phyloP scores from a whole-genome alignment of 208 protist species.

The Zelonia costaricensis region DNA sequence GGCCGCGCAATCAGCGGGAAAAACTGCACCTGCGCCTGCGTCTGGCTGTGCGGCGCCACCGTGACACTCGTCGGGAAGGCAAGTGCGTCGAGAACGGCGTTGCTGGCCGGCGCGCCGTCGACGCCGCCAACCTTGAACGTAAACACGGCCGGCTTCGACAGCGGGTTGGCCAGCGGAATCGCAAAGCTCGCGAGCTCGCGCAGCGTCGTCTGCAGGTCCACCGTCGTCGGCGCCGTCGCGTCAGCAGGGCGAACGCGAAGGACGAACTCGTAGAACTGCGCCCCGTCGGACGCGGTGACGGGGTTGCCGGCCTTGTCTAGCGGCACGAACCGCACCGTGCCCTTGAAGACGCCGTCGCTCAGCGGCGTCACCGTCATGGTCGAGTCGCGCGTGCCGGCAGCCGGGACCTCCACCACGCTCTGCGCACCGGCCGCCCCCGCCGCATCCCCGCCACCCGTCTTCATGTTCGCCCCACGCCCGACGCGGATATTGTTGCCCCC shows the following conservation, averaged over 20 bases:
- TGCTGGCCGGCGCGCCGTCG: slow-evolving; percentile 18
- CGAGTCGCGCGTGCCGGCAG: slow-evolving; percentile 64
- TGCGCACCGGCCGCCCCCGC: not conserved
- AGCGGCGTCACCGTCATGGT: slow-evolving; percentile 75
- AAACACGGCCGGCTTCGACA: slow-evolving; percentile 73
- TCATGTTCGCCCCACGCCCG: slow-evolving; percentile 54
- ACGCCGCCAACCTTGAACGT: slow-evolving; percentile 54
- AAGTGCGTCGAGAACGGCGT: slow-evolving; percentile 33
- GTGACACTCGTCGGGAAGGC: slow-evolving; percentile 54
- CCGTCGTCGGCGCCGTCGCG: slow-evolving; percentile 22
- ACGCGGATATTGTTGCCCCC: not conserved
- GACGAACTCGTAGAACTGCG: slow-evolving; percentile 86
- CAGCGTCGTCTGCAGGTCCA: slow-evolving; percentile 82
- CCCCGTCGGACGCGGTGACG: slow-evolving; percentile 43
- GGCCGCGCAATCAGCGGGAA: slow-evolving; percentile 85
- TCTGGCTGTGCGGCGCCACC: slow-evolving; percentile 63
- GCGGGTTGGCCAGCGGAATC: slow-evolving; percentile 91
- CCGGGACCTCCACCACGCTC: slow-evolving; percentile 86
- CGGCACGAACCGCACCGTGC: slow-evolving; percentile 60
- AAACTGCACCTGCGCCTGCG: slow-evolving; percentile 76
- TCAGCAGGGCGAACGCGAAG: slow-evolving; percentile 45
- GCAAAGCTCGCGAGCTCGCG: slow-evolving; percentile 70
- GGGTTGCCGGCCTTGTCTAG: slow-evolving; percentile 44
- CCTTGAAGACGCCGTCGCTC: slow-evolving; percentile 80
- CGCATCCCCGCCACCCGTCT: not conserved